Conservation (phyloP, 441 rosid species). For the Erysimum cheiri region DNA sequence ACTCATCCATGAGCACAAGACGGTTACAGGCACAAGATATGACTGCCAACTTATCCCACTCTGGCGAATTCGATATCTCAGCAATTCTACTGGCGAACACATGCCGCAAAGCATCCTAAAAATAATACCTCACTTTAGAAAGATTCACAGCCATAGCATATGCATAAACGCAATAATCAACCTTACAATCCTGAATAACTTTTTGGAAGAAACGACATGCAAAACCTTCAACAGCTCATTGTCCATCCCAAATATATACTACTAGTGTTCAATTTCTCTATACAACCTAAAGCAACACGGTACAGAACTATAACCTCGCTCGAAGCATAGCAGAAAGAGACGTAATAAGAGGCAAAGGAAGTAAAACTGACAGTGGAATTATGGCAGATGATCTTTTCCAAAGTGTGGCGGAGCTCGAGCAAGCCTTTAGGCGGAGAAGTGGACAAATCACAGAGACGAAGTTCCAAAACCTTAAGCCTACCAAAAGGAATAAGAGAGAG, state of each 20-base stretch:
- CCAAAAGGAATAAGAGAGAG: constrained; percentile 78
- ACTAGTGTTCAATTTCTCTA: neutral
- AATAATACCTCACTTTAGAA: constrained; percentile 8
- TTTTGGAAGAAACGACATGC: neutral
- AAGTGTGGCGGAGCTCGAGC: constrained; percentile 80
- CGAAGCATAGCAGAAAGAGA: neutral
- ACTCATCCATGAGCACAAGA: constrained; percentile 94
- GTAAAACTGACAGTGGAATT: constrained; percentile 84
- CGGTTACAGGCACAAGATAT: constrained; percentile 88
- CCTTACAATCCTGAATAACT: neutral
- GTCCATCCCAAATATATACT: neutral
- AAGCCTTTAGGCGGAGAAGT: constrained; percentile 91
- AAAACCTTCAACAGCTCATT: neutral
- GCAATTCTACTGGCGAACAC: constrained; percentile 93
- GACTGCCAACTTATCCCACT: constrained; percentile 83
- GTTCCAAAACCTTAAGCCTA: constrained; percentile 79
- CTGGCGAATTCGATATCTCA: constrained; percentile 80
- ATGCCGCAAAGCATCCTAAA: constrained; percentile 90
- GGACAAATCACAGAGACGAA: constrained; percentile 92
- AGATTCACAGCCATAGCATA: neutral
- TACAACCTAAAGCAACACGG: neutral
- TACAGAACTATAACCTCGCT: no score
- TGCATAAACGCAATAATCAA: neutral
- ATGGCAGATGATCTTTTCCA: constrained; percentile 92
- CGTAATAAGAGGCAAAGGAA: neutral